Conservation (phyloP, 192 early-diverging fungal genomes). For the Coemansia sp. region DNA sequence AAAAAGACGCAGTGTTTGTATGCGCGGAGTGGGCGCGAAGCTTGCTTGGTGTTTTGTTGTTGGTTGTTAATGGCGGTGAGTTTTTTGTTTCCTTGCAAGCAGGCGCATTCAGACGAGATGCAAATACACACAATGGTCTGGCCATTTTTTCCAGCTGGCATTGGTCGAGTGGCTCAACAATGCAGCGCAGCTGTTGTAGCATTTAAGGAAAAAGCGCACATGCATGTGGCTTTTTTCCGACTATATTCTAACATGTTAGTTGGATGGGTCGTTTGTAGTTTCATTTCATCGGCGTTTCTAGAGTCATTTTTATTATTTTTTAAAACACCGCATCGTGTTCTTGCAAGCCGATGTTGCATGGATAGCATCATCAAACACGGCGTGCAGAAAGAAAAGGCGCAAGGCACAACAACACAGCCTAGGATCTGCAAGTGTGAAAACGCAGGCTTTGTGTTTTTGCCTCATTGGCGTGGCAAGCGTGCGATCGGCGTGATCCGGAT, state of each 20-base stretch:
- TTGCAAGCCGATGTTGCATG: too few species aligned
- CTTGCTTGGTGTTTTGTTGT: too few species aligned
- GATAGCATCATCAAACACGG: too few species aligned
- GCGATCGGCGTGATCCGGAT: too few species aligned
- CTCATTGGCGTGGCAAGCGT: too few species aligned
- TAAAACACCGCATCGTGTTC: slow-evolving; percentile 2
- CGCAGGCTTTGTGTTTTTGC: not conserved
- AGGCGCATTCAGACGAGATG: too few species aligned
- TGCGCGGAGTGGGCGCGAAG: too few species aligned
- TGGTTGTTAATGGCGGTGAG: too few species aligned
- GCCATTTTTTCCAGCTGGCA: not conserved
- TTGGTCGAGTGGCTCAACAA: not conserved
- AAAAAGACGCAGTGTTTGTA: too few species aligned
- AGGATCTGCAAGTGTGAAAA: not conserved
- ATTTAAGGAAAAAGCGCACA: not conserved
- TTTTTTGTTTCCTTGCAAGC: too few species aligned
- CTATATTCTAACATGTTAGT: not conserved
- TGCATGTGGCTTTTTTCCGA: slow-evolving; percentile 3
- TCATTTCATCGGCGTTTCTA: too few species aligned
- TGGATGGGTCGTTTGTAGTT: not conserved
- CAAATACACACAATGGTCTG: not conserved
- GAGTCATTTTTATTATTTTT: not conserved
- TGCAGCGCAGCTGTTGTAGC: not conserved
- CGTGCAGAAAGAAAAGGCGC: too few species aligned
- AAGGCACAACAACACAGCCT: not conserved